Percentiles rank a stretch among this genome's conserved stretches.
Conservation (phyloP, 495 filamentous ascomycete species). For the Rostrohypoxylon terebratum region DNA sequence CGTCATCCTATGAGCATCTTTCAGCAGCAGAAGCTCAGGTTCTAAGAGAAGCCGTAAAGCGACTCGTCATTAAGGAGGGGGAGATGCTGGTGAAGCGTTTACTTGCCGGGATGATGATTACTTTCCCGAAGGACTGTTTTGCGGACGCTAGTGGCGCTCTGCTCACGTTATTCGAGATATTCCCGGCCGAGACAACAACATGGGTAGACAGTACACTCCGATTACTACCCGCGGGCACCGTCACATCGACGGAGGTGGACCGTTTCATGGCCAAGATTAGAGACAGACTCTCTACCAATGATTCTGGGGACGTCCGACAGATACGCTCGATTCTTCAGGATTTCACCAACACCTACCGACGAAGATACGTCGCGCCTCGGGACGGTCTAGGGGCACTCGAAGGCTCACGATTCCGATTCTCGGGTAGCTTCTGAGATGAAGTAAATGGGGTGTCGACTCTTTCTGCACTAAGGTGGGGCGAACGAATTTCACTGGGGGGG, state of each 20-base stretch:
- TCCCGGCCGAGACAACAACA: conserved; percentile 77
- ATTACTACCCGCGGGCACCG: conserved; percentile 83
- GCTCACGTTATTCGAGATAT: conserved; percentile 85
- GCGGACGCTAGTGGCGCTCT: conserved; percentile 93
- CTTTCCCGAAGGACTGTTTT: conserved; percentile 93
- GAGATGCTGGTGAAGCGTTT: conserved; percentile 84
- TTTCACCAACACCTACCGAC: conserved; percentile 92
- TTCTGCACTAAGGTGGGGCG: neutral
- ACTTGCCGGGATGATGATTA: conserved; percentile 98
- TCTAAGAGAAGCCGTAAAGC: conserved; percentile 76
- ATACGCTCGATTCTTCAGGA: conserved; percentile 90
- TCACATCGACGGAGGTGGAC: conserved; percentile 71
- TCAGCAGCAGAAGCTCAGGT: conserved; percentile 63
- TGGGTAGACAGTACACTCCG: conserved; percentile 87
- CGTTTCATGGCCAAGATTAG: conserved; percentile 73
- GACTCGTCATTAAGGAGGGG: conserved; percentile 76
- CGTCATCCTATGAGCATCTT: conserved; percentile 75
- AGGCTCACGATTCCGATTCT: conserved; percentile 86
- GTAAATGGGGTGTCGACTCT: neutral
- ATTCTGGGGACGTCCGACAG: conserved; percentile 71
- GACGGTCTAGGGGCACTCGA: conserved; percentile 89
- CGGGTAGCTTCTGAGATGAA: conserved; percentile 52
- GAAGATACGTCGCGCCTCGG: conserved; percentile 93
- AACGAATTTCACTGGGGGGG: neutral
- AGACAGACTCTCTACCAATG: conserved; percentile 74